Conservation (phyloP, 192 early-diverging fungal species). For the Coemansia sp. region DNA sequence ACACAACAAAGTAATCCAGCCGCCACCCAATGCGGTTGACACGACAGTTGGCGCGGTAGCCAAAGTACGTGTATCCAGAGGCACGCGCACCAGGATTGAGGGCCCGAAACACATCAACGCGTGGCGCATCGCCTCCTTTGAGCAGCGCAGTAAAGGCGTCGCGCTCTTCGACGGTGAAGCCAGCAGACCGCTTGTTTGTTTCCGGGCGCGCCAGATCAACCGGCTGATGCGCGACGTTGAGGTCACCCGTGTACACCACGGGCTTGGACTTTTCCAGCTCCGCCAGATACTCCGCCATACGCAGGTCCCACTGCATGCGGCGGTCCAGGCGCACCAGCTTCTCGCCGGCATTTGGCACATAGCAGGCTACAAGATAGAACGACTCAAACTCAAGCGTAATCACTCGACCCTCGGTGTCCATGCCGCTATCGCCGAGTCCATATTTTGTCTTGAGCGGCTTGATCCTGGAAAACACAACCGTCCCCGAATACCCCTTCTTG, state of each 20-base stretch:
- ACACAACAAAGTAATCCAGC: conserved; percentile 83
- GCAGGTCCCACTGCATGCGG: conserved; percentile 63
- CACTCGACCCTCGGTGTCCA: conserved; percentile 68
- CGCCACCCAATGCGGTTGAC: conserved; percentile 78
- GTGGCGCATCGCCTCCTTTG: conserved; percentile 45
- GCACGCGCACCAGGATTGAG: conserved; percentile 66
- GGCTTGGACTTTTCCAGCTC: conserved; percentile 68
- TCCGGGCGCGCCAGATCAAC: conserved; percentile 74
- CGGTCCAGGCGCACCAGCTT: conserved; percentile 68
- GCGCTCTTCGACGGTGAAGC: conserved; percentile 83
- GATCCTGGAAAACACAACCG: conserved; percentile 76
- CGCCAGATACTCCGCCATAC: conserved; percentile 68
- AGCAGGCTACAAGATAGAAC: conserved; percentile 68
- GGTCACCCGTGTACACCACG: conserved; percentile 79
- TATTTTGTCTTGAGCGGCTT: conserved; percentile 64
- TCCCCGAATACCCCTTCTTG: conserved; percentile 82
- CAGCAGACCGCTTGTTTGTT: conserved; percentile 74
- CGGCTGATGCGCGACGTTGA: conserved; percentile 82
- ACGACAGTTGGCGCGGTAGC: conserved; percentile 71
- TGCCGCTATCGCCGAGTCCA: conserved; percentile 58
- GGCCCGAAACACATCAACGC: conserved; percentile 73
- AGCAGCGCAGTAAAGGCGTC: conserved; percentile 65
- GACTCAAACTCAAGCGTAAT: conserved; percentile 69
- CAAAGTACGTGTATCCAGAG: conserved; percentile 73
- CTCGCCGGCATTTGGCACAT: conserved; percentile 80